A percentile compares a stretch with the other conserved stretches of the same genome.
Evolutionary conservation across 2,329 filamentous ascomycete species (phyloP).

Genomic region (Fusarium ramigenum): DNA sequence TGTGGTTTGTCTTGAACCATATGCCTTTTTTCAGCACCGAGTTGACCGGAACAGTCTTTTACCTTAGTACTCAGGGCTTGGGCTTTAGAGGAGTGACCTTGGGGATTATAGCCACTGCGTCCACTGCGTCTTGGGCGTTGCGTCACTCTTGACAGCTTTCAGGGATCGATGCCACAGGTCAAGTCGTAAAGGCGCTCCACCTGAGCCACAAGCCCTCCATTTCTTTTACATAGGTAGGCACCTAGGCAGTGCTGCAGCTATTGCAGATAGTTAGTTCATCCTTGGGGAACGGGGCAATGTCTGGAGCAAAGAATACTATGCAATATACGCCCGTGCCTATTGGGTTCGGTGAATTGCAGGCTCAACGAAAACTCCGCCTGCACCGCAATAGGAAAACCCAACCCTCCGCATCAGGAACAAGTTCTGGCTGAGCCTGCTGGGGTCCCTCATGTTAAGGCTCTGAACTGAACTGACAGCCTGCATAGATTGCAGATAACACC

Average conservation of each 20-base stretch:
- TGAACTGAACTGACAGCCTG: not conserved
- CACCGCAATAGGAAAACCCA: not conserved
- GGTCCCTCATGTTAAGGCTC: not conserved
- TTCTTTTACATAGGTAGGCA: not conserved
- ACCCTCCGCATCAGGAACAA: not conserved
- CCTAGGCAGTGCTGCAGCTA: not conserved
- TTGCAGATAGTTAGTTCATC: not conserved
- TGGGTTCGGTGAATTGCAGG: not conserved
- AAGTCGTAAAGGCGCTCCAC: not conserved
- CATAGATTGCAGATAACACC: not conserved
- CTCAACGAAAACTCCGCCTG: not conserved
- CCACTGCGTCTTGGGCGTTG: slow-evolving; percentile 12
- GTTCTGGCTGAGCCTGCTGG: not conserved
- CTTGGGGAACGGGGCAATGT: not conserved
- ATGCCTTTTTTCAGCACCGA: not conserved
- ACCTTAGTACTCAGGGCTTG: not conserved
- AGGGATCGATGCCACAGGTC: slow-evolving; percentile 12
- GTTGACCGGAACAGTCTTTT: not conserved
- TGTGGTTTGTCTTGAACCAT: not conserved
- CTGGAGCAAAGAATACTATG: not conserved
- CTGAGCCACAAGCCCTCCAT: not conserved
- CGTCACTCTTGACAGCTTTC: slow-evolving; percentile 26
- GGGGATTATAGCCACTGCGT: slow-evolving; percentile 18
- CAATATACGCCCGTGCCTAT: not conserved
- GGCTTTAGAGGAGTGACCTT: not conserved